Base-by-base conservation (phyloP, 352 stramenopile species). In the Globisporangium cystogenes region DNA sequence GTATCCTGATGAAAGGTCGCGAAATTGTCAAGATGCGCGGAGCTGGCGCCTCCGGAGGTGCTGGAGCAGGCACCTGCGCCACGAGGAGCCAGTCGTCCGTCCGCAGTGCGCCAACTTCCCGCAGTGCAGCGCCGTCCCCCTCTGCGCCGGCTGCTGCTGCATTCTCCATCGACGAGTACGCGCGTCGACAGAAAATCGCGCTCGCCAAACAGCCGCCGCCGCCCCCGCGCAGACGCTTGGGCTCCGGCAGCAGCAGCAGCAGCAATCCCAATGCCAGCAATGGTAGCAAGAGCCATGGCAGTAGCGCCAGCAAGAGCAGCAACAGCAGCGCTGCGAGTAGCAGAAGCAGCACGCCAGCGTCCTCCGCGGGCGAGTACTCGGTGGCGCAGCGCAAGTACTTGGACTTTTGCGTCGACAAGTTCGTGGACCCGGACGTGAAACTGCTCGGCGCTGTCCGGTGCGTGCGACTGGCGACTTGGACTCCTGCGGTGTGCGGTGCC, bases 121-220 rank as follows among this genome's bases (percentile, higher is more conserved):
- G 15, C 31, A 11, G 12, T 14, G 31, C 31, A 15, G 31, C 8
- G 5, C 31, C 31, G 8, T 11, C 31, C 12, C 3, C 31, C 3
- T 10, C 31, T 15, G 11, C 46, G 12, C 10, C 46, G 21, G 8
- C 46, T 21, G 11, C 57, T 1, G 27, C 65, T 24, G 11, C 60
- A 41, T 70, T 87, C 59, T 84, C 75, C 4, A 84, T 88, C 50
- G 73, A 86, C 8, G 60, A 70, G 37, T 85, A 80, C 65, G 79
- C 77, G 58, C 69, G 64, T 42, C 75, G 76, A 51, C 72, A 85
- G 41, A 72, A 77, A 46, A 72, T 82, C 16, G 46, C 46, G 35
- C 45, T 65, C 24, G 71, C 72, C 12, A 44, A 51, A 27, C 45
- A 23, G 68, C 62, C 0, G 65, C 46, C 48, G 18, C 52, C 53